These are phyloP conservation scores for Amauroascus verrucosus DNA, from an alignment of 2,329 filamentous ascomycete genomes.

Conservation along the genomic window DNA sequence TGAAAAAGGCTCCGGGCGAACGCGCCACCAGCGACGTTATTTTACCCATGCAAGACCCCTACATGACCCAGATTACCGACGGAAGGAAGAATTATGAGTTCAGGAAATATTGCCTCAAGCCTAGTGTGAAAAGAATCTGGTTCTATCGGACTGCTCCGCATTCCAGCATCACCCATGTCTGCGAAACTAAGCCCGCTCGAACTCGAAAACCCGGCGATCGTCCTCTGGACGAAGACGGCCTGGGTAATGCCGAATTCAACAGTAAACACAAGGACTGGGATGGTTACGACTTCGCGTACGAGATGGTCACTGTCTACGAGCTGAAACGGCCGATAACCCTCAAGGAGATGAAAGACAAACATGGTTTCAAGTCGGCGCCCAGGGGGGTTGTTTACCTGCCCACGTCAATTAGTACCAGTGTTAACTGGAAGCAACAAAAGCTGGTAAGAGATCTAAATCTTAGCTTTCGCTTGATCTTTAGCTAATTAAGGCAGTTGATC, in stretches of 20 bases:
- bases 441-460: background rate
- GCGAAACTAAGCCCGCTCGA: conserved; percentile 12
- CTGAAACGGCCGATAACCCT: conserved; percentile 12
- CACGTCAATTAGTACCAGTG: conserved; percentile 2
- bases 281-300: conserved; percentile 24
- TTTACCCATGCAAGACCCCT: conserved; percentile 15
- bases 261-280: conserved; percentile 19
- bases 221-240: conserved; percentile 15
- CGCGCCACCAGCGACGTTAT: conserved; percentile 8
- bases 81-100: conserved; percentile 16
- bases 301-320: conserved; percentile 20
- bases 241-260: conserved; percentile 24
- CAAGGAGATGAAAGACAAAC: conserved; percentile 32
- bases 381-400: conserved; percentile 4
- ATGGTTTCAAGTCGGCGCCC: conserved; percentile 42
- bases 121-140: conserved; percentile 15
- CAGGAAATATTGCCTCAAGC: conserved; percentile 15
- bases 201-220: conserved; percentile 13
- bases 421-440: conserved; percentile 13
- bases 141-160: conserved; percentile 17
- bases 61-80: conserved; percentile 14
- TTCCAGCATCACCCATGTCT: conserved; percentile 16
- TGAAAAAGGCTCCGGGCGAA: background rate
- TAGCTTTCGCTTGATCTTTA: too few relatives aligned
- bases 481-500: too few relatives aligned